A percentile compares a stretch with the other conserved stretches of the same genome.
Conservation (phyloP, 768 basidiomycete genomes). For the Hydnomerulius pinastri region DNA sequence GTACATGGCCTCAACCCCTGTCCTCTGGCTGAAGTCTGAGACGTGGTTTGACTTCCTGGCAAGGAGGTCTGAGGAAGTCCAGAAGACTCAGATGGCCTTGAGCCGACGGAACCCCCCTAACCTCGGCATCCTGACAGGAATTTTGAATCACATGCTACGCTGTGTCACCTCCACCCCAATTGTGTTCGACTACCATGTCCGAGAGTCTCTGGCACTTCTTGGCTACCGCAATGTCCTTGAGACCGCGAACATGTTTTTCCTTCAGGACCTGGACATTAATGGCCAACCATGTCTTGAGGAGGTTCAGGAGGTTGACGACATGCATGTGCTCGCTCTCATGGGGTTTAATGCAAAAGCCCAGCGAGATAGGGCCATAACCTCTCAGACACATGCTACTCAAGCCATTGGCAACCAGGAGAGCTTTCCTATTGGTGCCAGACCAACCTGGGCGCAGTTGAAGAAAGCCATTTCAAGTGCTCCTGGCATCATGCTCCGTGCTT, state of each 20-base stretch:
- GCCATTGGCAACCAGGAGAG: background rate
- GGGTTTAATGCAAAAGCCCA: background rate
- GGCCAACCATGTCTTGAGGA: background rate
- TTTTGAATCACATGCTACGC: slow-evolving; percentile 6
- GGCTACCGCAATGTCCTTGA: slow-evolving; percentile 1
- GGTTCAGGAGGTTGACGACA: slow-evolving; percentile 1
- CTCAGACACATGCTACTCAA: no score
- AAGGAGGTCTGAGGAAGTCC: background rate
- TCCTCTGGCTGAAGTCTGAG: slow-evolving; percentile 6
- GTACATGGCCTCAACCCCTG: slow-evolving; percentile 4
- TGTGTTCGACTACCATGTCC: slow-evolving; percentile 10
- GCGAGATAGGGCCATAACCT: background rate
- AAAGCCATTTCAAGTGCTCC: background rate
- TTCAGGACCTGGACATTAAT: background rate
- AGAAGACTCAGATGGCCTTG: slow-evolving; percentile 1
- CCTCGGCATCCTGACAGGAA: slow-evolving; percentile 8
- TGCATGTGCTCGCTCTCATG: background rate
- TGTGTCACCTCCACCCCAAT: slow-evolving; percentile 6
- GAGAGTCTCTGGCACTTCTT: slow-evolving; percentile 12
- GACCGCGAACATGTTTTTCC: slow-evolving; percentile 8
- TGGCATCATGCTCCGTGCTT: slow-evolving; percentile 1
- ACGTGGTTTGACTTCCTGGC: slow-evolving; percentile 11
- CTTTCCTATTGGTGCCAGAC: background rate
- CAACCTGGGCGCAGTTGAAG: background rate
- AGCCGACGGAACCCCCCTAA: background rate